Base-by-base conservation (phyloP, 164 flowering plant genomes). In the Piper longum region DNA sequence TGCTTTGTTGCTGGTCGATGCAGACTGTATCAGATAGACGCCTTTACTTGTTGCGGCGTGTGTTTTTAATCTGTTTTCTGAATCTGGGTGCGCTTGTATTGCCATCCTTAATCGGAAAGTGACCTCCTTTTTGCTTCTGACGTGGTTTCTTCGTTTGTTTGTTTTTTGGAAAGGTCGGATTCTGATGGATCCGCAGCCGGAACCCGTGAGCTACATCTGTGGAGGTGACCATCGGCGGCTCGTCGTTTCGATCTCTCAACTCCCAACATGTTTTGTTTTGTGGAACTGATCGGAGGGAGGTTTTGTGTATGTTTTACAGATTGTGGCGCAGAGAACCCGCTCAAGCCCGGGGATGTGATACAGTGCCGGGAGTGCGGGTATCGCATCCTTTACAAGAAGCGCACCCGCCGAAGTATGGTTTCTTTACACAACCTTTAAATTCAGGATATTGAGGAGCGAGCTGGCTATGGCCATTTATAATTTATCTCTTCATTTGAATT, bases 331-430 rank as follows among this genome's bases (percentile, higher is more conserved):
- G 98, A 91, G 76, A 86, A 87, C 64, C 84, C 96, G 2, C 60
- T 91, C 76, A 91, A 91, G 78, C 78, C 86, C 0, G 91, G 90
- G 0, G 98, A 91, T 69, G 96, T 88, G 70, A 91, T 91, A 62
- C 98, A 91, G 68, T 91, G 97, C 81, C 78, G 97, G 0, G 92
- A 90, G 71, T 90, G 96, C 52, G 98, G 98, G 36, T 91, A 91
- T 64, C 96, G 98, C 54, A 91, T 91, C 62, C 71, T 91, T 60
- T 91, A 91, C 83, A 91, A 91, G 90, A 91, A 91, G 83, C 86
- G 95, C 4, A 91, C 98, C 57, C 95, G 96, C 64, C 69, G 98
- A 67, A 91, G 95, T 87, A 82, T 41, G 67, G 59, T 12, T 16
- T 42, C n/a, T 56, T 64, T 41, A 19, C 11, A 2, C 3, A 48